A percentile compares a stretch with the other conserved stretches of the same genome.
Evolutionary conservation across 176 grass and related monocot genomes (phyloP).

Genomic region (Themeda triandra): DNA sequence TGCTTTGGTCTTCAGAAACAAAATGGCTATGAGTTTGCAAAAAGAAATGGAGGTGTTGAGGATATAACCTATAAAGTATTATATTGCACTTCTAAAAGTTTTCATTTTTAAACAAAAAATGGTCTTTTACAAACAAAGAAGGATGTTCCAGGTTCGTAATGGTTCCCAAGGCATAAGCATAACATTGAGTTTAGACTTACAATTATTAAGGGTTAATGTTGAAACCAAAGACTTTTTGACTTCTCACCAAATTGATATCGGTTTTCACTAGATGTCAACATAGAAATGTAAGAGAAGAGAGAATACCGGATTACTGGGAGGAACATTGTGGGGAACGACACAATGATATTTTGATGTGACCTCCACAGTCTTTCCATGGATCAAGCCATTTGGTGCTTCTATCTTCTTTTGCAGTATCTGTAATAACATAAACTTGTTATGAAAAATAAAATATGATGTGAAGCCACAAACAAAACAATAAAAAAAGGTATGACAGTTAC

Average conservation of each 20-base stretch:
- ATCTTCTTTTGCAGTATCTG: not conserved
- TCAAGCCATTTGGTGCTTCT: not conserved
- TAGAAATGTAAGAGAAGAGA: not conserved
- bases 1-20: not conserved
- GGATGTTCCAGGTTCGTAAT: too few species aligned
- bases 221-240: not conserved
- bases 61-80: not conserved
- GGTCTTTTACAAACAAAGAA: not conserved
- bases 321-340: not conserved
- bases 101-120: not conserved
- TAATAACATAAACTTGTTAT: not conserved
- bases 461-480: not conserved
- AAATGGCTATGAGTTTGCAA: not conserved
- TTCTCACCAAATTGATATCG: not conserved
- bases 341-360: conserved; percentile 6
- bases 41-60: not conserved
- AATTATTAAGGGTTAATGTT: not conserved
- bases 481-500: not conserved
- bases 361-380: not conserved
- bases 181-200: not conserved
- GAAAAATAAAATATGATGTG: not conserved
- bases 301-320: not conserved
- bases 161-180: too few species aligned
- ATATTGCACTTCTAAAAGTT: not conserved
- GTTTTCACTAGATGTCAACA: not conserved